Evolutionary conservation across 208 protist genomes (phyloP), one percentile per base, ranked within the genome.

Genomic region (Zelonia costaricensis): DNA sequence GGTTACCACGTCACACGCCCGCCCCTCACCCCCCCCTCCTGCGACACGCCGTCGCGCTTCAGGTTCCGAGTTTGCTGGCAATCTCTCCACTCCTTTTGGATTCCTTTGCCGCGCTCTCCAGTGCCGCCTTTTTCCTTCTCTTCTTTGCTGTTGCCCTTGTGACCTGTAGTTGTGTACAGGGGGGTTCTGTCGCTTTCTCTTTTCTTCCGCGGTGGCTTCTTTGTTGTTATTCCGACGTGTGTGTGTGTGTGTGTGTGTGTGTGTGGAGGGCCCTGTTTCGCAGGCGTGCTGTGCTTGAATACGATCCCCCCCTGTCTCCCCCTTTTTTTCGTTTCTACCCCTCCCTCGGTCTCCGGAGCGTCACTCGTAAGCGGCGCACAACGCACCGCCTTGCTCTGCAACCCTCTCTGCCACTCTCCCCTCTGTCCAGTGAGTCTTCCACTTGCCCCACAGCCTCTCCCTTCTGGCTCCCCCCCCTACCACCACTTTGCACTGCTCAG

Each of bases 41-140:
- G 35, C 8, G 7, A 16, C 35, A 25, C 10, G n/a, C n/a, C n/a
- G n/a, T n/a, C n/a, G n/a, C n/a, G n/a, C n/a, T n/a, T n/a, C n/a
- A n/a, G n/a, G n/a, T n/a, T n/a, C n/a, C n/a, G n/a, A n/a, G n/a
- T 33, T 33, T 5, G 42, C 9, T 7, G 31, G 10, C 23, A 12
- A 27, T 46, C 57, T 58, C 36, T 64, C 43, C 22, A 48, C 33
- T 3, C 45, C 12, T 36, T 52, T 39, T 40, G 39, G 20, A 38
- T 1, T 70, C 39, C 6, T 65, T 4, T 56, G 4, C 33, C 16
- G 20, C 13, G 47, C 9, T 35, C 9, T 33, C 7, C 49, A 8
- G 10, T 5, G 20, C 18, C 22, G 12, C 33, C 6, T 31, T 46
- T 33, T 15, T 33, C 28, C 46, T 39, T 22, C 22, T 55, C 16